Base-by-base conservation (phyloP, 1,284 basidiomycete species). In the Ganoderma meredithae region DNA sequence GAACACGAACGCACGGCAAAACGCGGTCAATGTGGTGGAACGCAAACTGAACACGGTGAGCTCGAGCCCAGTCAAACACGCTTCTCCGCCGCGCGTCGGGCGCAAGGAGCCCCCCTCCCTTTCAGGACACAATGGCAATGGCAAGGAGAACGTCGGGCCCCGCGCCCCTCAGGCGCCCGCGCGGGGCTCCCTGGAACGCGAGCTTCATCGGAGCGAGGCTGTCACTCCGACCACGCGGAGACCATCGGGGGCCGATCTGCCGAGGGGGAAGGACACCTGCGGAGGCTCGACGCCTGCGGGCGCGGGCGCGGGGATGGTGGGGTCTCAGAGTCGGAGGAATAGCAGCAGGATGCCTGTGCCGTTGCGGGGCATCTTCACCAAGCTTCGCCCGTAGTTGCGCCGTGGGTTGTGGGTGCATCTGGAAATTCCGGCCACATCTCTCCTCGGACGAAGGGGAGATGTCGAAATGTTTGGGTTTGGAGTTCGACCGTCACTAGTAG, bases 331-430 rank as follows among this genome's bases (percentile, higher is more conserved):
- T 15, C 41, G 17, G 13, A 41, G 47, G 12, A 55, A 56, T 36
- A 36, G 36, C 52, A 73, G 69, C 71, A 76, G 75, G 25, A 76
- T 77, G 75, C 74, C 75, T 65, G 72, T 72, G 33, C 74, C 76
- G 17, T 73, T 78, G 67, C 72, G 75, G n/a, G 73, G 65, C 62
- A 76, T 79, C 12, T 67, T 77, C 44, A 76, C 74, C 17, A 79
- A 75, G 72, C 69, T 79, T 27, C 67, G 77, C 44, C 55, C 73
- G 47, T 78, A 64, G 62, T 31, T 31, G 27, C 3, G 27, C 27
- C 27, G 27, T 31, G 3, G 55, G 25, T 41, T 22, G 43, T 15
- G 17, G 17, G 47, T 53, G 52, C 27, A 25, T 13, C 31, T 12
- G 52, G 15, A 31, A 1, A 25, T 47, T 47, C n/a, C 19, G n/a